Base-by-base conservation (phyloP, 805 yeast genomes). In the Sugiyamaella boreocaroliniensis region DNA sequence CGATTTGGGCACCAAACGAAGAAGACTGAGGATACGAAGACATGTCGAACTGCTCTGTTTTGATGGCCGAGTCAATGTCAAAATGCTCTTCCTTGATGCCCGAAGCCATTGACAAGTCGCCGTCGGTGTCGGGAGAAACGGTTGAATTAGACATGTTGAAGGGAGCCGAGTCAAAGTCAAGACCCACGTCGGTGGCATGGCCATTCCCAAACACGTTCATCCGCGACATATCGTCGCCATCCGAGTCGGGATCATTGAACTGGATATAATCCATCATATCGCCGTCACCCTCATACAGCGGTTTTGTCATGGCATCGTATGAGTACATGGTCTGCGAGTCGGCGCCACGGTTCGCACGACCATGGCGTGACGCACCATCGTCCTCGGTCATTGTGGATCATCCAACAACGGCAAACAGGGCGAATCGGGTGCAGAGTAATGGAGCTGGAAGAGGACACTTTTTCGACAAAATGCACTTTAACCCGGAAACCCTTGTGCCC, bases 1-100 rank as follows among this genome's bases (percentile, higher is more conserved):
- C 16, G 41, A 49, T 20, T 15, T 43, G 40, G 42, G 43, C 68
- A 72, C 40, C 85, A 85, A 62, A 81, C 81, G 56, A 77, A 76
- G 56, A 77, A 76, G 51, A 81, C 66, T 50, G 75, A 75, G 59
- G 80, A 69, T 16, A 81, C 63, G 60, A 76, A 80, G 40, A 73
- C 73, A 55, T 83, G 70, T 18, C 81, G 73, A 8, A 60, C 58
- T 22, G 26, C 6, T 22, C 26, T 4, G 26, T 4, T 22, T 22
- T 22, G 26, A 22, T 22, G 26, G 26, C 26, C 6, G 26, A 22
- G 26, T 22, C 26, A 3, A 22, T 22, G 37, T 32, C 37, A 9
- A 32, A 32, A 4, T 32, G 37, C 37, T 32, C 37, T 32, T 32
- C 37, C n/a, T 32, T 32, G 37, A 32, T 14, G 4, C 4, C n/a